Evolutionary conservation across 2,329 filamentous ascomycete species (phyloP), one percentile per base, ranked within the genome.

Genomic region (Nemania diffusa): DNA sequence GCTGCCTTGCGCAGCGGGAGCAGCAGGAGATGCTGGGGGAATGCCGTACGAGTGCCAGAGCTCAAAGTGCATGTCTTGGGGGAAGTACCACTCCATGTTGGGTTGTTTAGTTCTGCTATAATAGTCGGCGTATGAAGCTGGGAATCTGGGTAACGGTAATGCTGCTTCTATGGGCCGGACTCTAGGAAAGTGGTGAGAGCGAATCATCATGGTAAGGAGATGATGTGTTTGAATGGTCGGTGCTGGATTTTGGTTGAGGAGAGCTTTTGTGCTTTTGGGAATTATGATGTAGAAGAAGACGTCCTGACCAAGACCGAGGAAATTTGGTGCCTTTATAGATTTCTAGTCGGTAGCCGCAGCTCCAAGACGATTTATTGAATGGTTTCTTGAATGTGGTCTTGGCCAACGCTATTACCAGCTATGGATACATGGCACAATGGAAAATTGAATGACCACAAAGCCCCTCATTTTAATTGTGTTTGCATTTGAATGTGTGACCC

Each of bases 51-150:
- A 27, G 13, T 11, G 26, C 51, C 15, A 37, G 26, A 62, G 59
- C 42, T 62, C 59, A 5, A 37, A 27, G 20, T 34, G 44, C 22
- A 62, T 8, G 20, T 62, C 51, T 27, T 48, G 37, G 4, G 59
- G 59, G 20, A 62, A 62, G 40, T 56, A 62, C 20, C 27, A 55
- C 22, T 29, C 20, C 34, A 61, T n/a, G n/a, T 20, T 24, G 40
- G 34, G 50, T 26, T 22, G n/a, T 27, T 24, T 48, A 5, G 22
- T 8, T 8, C 48, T 46, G 42, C 42, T 20, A n/a, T n/a, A n/a
- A n/a, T n/a, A n/a, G n/a, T n/a, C n/a, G n/a, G n/a, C n/a, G n/a
- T n/a, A n/a, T n/a, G n/a, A n/a, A n/a, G n/a, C n/a, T n/a, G n/a
- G n/a, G n/a, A n/a, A n/a, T n/a, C n/a, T n/a, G n/a, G n/a, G n/a